Percentiles rank a stretch among this genome's conserved stretches.
Conservation (phyloP, 768 basidiomycete species). For the Podaxis sp. region DNA sequence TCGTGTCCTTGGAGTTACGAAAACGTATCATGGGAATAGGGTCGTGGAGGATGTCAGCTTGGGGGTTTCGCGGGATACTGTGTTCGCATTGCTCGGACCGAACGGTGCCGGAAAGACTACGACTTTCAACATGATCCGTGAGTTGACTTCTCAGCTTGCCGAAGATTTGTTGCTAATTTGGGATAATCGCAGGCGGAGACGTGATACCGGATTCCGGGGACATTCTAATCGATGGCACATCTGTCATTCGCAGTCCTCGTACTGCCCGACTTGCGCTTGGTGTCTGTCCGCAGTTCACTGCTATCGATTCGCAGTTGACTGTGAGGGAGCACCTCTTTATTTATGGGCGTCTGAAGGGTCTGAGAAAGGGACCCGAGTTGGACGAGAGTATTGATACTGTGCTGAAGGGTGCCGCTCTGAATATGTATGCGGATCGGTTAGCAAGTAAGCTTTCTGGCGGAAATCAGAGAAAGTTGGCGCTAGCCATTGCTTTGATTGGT, state of each 20-base stretch:
- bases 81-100: constrained; percentile 76
- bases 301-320: constrained; percentile 75
- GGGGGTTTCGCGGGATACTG: constrained; percentile 57
- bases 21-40: constrained; percentile 51
- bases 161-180: background rate
- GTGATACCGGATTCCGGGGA: constrained; percentile 68
- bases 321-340: constrained; percentile 75
- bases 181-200: constrained; percentile 54
- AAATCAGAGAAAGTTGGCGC: constrained; percentile 73
- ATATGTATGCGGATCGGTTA: constrained; percentile 63
- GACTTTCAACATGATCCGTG: constrained; percentile 78
- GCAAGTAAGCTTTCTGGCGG: constrained; percentile 79
- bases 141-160: constrained; percentile 24
- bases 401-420: constrained; percentile 57
- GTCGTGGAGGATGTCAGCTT: constrained; percentile 78
- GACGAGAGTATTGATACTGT: constrained; percentile 54
- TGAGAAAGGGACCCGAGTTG: constrained; percentile 49
- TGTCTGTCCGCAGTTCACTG: constrained; percentile 84
- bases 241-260: constrained; percentile 63
- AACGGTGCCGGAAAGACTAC: constrained; percentile 87
- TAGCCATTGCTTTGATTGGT: constrained; percentile 69
- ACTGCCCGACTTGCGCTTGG: constrained; percentile 69
- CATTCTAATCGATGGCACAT: constrained; percentile 63
- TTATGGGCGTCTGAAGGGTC: constrained; percentile 74
- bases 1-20: constrained; percentile 62